Evolutionary conservation across 768 basidiomycete genomes (phyloP), one percentile per base, ranked within the genome.

Genomic region (Russula virescens): DNA sequence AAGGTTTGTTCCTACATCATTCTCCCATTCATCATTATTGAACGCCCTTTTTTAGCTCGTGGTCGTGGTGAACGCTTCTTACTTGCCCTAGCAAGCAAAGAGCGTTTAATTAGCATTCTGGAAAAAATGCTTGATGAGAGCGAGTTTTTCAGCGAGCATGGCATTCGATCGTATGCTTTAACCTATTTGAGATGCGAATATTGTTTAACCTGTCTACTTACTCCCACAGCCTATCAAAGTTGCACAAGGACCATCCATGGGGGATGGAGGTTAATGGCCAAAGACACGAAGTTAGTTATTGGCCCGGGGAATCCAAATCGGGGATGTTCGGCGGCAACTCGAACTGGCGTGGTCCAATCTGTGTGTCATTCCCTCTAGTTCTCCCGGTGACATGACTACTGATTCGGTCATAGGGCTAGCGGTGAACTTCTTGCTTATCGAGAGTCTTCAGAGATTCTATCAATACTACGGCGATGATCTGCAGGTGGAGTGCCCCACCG

Each of bases 291-390:
- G 92, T 98, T 34, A 83, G 84, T 38, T 99, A 98, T 75, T 98
- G 97, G 97, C 96, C 97, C 1, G 97, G 95, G 10, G 97, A 99
- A 72, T 98, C 96, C 2, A 84, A 83, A 68, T 94, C 92, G 13
- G 95, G 94, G 51, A 99, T 99, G 96, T 96, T 97, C 74, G 94
- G 94, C 56, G 93, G 92, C n/a, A 95, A 94, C 71, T 94, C 92
- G n/a, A 95, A 94, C 68, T 96, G 93, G 93, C 79, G 94, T 72
- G 94, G 94, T n/a, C 89, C 89, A 4, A 89, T 91, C 61, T 91
- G 89, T 89, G 68, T 75, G 83, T 64, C 10, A 23, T 48, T 53
- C 31, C 38, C 47, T 43, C 3, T 19, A 16, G 23, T 45, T 25
- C 21, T n/a, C 25, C 13, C n/a, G 31, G 25, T 26, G 42, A 26